Percentiles rank a stretch among this genome's conserved stretches.
Evolutionary conservation across 176 grass and related monocot genomes (phyloP).

Genomic region (Dendrocalamus sinicus): DNA sequence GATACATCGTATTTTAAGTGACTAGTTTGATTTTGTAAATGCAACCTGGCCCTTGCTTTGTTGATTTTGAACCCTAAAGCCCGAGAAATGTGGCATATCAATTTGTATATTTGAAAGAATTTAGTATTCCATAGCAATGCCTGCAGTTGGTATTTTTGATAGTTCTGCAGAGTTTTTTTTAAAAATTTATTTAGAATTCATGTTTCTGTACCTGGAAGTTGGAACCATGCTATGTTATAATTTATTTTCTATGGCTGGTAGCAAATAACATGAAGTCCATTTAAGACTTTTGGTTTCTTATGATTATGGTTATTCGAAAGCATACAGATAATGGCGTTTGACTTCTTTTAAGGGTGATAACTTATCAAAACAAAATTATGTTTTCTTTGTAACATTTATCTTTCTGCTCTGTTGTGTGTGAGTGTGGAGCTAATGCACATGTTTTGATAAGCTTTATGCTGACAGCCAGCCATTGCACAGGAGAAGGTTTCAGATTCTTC

Average conservation of each 20-base stretch:
- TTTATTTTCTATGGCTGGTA: constrained; percentile 17
- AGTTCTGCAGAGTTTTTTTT: neutral
- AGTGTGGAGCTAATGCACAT: constrained; percentile 15
- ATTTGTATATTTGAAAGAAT: neutral
- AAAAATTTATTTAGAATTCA: neutral
- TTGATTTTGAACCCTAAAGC: neutral
- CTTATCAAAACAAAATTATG: constrained; percentile 1
- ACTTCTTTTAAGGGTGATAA: neutral
- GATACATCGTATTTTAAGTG: neutral
- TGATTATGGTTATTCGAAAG: neutral
- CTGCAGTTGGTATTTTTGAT: neutral
- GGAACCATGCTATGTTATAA: neutral
- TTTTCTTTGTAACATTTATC: neutral
- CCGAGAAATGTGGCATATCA: neutral
- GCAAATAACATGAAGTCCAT: neutral
- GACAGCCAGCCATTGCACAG: constrained; percentile 45
- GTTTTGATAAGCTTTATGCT: constrained; percentile 26
- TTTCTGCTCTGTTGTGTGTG: neutral
- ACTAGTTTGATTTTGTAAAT: neutral
- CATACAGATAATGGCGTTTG: neutral
- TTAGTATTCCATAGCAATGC: neutral
- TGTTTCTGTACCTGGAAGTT: neutral
- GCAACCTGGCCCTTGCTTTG: neutral
- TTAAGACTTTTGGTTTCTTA: neutral
- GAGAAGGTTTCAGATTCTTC: constrained; percentile 90